These are phyloP conservation scores for Boletus edulis DNA, from an alignment of 768 basidiomycete genomes.

Conservation along the genomic window DNA sequence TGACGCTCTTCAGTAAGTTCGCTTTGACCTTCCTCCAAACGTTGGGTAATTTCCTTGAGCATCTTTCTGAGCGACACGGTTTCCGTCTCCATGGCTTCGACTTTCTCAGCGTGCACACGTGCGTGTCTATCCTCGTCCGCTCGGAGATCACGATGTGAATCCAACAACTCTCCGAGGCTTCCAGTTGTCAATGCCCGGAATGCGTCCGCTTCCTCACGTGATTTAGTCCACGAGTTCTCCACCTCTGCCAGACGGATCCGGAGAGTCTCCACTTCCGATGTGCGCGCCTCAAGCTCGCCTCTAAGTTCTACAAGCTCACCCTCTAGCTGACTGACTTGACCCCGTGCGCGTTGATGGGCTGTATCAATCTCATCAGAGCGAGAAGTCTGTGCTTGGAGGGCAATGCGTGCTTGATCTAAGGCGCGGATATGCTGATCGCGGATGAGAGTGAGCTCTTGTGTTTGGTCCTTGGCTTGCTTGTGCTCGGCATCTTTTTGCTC, in stretches of 20 bases:
- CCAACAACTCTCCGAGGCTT: conserved; percentile 80
- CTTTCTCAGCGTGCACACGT: conserved; percentile 78
- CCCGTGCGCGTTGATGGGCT: conserved; percentile 67
- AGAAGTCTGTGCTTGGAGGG: conserved; percentile 70
- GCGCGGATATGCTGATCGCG: conserved; percentile 86
- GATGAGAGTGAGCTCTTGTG: conserved; percentile 67
- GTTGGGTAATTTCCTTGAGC: conserved; percentile 73
- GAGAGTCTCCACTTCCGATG: conserved; percentile 69
- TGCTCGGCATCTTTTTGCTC: conserved; percentile 83
- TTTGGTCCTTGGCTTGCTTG: conserved; percentile 55
- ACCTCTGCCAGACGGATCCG: conserved; percentile 68
- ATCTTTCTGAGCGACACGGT: conserved; percentile 70
- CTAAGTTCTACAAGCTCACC: conserved; percentile 75
- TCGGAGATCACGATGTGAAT: conserved; percentile 82
- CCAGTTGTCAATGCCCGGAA: conserved; percentile 85
- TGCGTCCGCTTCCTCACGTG: conserved; percentile 90
- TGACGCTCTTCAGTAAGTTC: conserved; percentile 68
- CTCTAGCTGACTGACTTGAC: conserved; percentile 70
- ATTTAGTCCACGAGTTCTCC: conserved; percentile 90
- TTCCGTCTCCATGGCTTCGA: conserved; percentile 79
- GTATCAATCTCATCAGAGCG: conserved; percentile 78
- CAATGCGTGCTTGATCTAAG: conserved; percentile 79
- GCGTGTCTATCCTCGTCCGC: conserved; percentile 77
- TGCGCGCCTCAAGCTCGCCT: conserved; percentile 75
- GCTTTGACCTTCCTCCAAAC: conserved; percentile 64